phyloP scores from a whole-genome alignment of 495 filamentous ascomycete species.

The Filosporella fistucella region DNA sequence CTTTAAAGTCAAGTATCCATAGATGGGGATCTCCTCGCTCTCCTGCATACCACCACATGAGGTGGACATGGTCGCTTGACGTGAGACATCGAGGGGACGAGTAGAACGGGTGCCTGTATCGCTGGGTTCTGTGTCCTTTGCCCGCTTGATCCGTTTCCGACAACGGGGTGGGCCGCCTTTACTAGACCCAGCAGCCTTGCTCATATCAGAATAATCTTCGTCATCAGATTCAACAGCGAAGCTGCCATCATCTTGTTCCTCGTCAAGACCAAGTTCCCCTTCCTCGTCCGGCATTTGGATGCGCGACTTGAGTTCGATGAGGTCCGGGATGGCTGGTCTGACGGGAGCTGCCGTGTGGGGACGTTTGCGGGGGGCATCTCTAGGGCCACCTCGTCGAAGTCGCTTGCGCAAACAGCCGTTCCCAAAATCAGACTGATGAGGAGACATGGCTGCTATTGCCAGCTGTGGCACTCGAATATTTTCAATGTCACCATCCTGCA shows the following conservation, averaged over 20 bases:
- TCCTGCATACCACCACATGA: slow-evolving; percentile 12
- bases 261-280: no score
- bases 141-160: slow-evolving; percentile 16
- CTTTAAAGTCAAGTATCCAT: slow-evolving; percentile 19
- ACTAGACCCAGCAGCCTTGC: slow-evolving; percentile 12
- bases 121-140: slow-evolving; percentile 11
- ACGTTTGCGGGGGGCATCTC: no score
- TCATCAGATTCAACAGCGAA: slow-evolving; percentile 14
- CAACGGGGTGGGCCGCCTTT: slow-evolving; percentile 7
- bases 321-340: no score
- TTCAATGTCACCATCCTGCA: no score
- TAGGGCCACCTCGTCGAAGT: no score
- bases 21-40: slow-evolving; percentile 23
- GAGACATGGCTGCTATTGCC: no score
- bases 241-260: slow-evolving; percentile 12
- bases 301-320: no score
- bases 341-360: no score
- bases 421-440: no score
- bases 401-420: no score
- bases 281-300: no score
- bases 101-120: slow-evolving; percentile 10
- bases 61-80: slow-evolving; percentile 15
- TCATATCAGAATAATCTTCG: slow-evolving; percentile 20
- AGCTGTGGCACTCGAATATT: no score
- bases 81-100: slow-evolving; percentile 14